Base-by-base conservation (phyloP, 169 alveolate genomes). In the Cryptosporidium bovis region DNA sequence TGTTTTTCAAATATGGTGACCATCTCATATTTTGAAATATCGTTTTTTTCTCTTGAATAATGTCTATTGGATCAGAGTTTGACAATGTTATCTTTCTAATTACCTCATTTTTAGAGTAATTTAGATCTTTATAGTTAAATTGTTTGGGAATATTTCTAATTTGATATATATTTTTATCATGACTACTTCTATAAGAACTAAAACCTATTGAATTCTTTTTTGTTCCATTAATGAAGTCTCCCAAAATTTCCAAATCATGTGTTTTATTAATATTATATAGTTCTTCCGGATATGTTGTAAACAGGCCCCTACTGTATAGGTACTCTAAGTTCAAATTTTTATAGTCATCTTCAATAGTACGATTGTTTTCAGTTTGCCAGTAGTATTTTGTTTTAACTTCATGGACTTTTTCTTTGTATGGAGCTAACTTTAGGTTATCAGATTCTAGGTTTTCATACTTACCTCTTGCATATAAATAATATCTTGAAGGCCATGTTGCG, bases 41-140 rank as follows among this genome's bases (percentile, higher is more conserved):
- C 18, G 10, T 34, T 24, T 69, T 66, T 34, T 34, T 69, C 44
- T 69, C 83, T 51, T 69, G 83, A 1, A 69, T 69, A 12, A 53
- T n/a, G 2, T 55, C 36, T n/a, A 69, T 31, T 10, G 83, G 83
- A 53, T 69, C 83, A 8, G 67, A 69, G 24, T 50, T 34, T 34
- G 83, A 69, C 12, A 69, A 8, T 7, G 66, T 69, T 33, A 34
- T 5, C 20, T 51, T 50, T 31, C 44, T 8, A 16, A 69, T 53
- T 53, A n/a, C 29, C 12, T 16, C 29, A n/a, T 53, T 53, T 5
- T 46, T 46, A 66, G 3, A 27, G 24, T 20, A 24, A 8, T 44
- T 66, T 66, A 15, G 1, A 29, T 24, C 31, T 6, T 10, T 20
- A 10, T 15, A 18, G n/a, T 66, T 3, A 8, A 1, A 6, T 50